These are phyloP conservation scores for Zangia roseola DNA, from an alignment of 768 basidiomycete genomes.

Conservation along the genomic window DNA sequence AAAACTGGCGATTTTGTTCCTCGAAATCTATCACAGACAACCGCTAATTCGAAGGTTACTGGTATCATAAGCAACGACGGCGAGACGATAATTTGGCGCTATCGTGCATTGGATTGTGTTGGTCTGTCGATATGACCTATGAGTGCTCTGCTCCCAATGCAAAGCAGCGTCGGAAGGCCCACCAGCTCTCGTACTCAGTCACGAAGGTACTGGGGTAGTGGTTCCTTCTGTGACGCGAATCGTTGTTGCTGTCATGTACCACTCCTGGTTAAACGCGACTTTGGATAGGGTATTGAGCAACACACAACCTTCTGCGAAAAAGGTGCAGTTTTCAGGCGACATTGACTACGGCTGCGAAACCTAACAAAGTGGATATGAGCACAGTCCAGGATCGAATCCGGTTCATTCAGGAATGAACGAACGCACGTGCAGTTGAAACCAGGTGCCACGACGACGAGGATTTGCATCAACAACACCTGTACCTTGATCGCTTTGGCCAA, in stretches of 20 bases:
- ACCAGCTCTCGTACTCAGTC: conserved; percentile 96
- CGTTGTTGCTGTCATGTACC: conserved; percentile 88
- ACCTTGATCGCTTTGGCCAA: conserved; percentile 66
- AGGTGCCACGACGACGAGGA: conserved; percentile 85
- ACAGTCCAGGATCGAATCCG: background rate
- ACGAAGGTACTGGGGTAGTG: conserved; percentile 82
- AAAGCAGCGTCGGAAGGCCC: conserved; percentile 10
- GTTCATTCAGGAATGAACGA: background rate
- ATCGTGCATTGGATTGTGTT: background rate
- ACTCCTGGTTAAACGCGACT: conserved; percentile 78
- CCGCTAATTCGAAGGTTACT: conserved; percentile 94
- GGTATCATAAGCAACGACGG: conserved; percentile 89
- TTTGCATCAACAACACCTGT: conserved; percentile 62
- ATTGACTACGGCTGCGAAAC: conserved; percentile 95
- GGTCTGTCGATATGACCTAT: background rate
- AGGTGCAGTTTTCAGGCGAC: conserved; percentile 74
- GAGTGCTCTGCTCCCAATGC: background rate
- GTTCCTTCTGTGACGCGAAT: conserved; percentile 92
- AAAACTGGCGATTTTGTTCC: conserved; percentile 87
- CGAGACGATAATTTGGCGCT: conserved; percentile 92
- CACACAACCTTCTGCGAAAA: conserved; percentile 90
- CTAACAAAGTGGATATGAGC: too few relatives aligned
- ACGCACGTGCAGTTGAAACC: conserved; percentile 86
- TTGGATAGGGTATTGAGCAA: conserved; percentile 85
- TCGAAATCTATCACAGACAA: conserved; percentile 88